phyloP scores from a whole-genome alignment of 176 grass and related monocot species.

The Zizania latifolia region DNA sequence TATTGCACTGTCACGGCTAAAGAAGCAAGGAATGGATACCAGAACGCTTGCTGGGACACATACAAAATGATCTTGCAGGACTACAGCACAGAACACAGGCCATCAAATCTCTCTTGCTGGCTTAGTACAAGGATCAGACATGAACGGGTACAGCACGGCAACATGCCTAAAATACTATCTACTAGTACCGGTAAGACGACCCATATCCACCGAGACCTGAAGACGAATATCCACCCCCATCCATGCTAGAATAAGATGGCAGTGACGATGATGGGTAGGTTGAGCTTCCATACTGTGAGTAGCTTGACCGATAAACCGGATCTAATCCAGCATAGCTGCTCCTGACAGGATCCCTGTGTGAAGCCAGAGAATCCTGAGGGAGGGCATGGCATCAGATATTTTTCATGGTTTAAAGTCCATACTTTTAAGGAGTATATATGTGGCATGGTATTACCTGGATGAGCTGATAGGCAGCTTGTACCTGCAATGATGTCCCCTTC shows the following conservation, averaged over 20 bases:
- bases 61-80: background rate
- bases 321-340: slow-evolving; percentile 66
- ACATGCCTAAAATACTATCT: slow-evolving; percentile 3
- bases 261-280: slow-evolving; percentile 55
- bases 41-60: slow-evolving; percentile 10
- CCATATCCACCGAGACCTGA: slow-evolving; percentile 68
- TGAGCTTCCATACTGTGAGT: slow-evolving; percentile 58
- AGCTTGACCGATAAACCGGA: slow-evolving; percentile 63
- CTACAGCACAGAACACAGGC: background rate
- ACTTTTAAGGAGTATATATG: background rate
- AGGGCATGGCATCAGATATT: background rate
- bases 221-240: slow-evolving; percentile 58
- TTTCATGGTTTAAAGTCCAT: background rate
- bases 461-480: slow-evolving; percentile 84
- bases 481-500: slow-evolving; percentile 86
- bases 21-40: slow-evolving; percentile 6
- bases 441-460: slow-evolving; percentile 51
- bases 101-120: slow-evolving; percentile 7
- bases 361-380: slow-evolving; percentile 68
- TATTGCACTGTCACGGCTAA: background rate
- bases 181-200: slow-evolving; percentile 65
- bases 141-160: background rate
- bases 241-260: slow-evolving; percentile 57
- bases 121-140: slow-evolving; percentile 25
- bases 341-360: slow-evolving; percentile 68